Conservation (phyloP, 345 rosid species). For the Salix exigua region DNA sequence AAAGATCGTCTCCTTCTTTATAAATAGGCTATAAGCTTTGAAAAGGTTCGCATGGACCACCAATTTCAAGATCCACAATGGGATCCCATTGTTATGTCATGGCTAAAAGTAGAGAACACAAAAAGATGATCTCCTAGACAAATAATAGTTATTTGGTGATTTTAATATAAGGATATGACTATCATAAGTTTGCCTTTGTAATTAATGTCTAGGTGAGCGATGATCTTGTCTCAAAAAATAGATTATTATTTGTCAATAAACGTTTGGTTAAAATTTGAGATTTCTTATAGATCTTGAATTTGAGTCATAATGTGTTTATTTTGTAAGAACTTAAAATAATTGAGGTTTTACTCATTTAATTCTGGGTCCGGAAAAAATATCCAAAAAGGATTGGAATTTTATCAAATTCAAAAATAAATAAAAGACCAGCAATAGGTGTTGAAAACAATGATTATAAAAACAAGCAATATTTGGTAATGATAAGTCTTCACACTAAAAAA, state of each 20-base stretch:
- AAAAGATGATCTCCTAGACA: slow-evolving; percentile 74
- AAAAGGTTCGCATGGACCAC: slow-evolving; percentile 83
- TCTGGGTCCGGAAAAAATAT: accelerated
- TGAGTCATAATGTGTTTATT: accelerated
- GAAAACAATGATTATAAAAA: slow-evolving; percentile 53
- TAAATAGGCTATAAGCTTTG: slow-evolving; percentile 88
- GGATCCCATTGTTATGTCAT: slow-evolving; percentile 66
- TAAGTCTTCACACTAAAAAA: slow-evolving; percentile 16
- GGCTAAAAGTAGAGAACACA: slow-evolving; percentile 65
- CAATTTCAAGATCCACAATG: slow-evolving; percentile 79
- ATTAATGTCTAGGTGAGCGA: slow-evolving; percentile 63
- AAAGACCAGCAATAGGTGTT: slow-evolving; percentile 22
- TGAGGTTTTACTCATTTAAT: accelerated
- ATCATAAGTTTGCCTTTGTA: slow-evolving; percentile 83
- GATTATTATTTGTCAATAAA: too few species aligned
- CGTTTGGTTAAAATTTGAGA: too few species aligned
- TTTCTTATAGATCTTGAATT: too few species aligned
- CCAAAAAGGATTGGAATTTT: slow-evolving; percentile 19
- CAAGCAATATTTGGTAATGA: slow-evolving; percentile 48
- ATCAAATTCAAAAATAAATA: too few species aligned
- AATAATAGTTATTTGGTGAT: slow-evolving; percentile 58
- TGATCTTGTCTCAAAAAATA: slow-evolving; percentile 46
- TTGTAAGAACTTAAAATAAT: accelerated
- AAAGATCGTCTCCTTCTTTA: slow-evolving; percentile 93
- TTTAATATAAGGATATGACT: slow-evolving; percentile 70